A percentile compares a stretch with the other conserved stretches of the same genome.
phyloP scores from a whole-genome alignment of 371 early-diverging fungal species.

The Mortierella sp. region DNA sequence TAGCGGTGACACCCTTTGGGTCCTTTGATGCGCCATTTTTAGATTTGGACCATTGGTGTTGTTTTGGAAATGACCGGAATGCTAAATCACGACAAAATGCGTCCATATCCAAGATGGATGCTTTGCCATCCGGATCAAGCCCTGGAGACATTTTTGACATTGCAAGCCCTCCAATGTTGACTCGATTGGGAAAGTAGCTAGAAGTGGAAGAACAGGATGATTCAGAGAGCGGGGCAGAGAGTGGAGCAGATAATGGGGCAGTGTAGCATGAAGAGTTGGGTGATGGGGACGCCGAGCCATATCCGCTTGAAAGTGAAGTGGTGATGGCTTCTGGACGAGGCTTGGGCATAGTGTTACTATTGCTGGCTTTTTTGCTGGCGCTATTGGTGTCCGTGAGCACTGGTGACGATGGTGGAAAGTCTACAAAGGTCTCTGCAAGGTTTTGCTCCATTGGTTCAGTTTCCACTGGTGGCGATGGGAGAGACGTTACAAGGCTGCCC shows the following conservation, averaged over 20 bases:
- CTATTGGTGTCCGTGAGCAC: neutral
- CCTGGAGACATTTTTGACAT: conserved; percentile 1
- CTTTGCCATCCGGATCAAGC: conserved; percentile 24
- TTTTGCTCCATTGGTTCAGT: neutral
- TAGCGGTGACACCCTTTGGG: neutral
- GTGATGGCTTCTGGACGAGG: neutral
- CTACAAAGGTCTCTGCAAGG: no score
- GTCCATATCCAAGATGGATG: conserved; percentile 32
- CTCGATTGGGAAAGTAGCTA: neutral
- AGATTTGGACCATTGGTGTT: conserved; percentile 44
- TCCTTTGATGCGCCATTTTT: neutral
- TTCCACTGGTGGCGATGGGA: no score
- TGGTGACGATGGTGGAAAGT: neutral
- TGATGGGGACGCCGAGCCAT: neutral
- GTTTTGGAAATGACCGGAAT: conserved; percentile 49
- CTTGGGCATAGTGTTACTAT: neutral
- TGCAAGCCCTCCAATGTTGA: conserved; percentile 1
- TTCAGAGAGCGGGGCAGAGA: neutral
- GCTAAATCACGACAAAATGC: conserved; percentile 46
- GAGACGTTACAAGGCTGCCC: no score
- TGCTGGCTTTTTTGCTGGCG: neutral
- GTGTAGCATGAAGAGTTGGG: neutral
- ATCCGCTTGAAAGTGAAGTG: neutral
- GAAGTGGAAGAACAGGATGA: conserved; percentile 1
- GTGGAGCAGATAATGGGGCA: neutral